Evolutionary conservation across 495 filamentous ascomycete genomes (phyloP).

Genomic region (Talaromyces trachyspermus): DNA sequence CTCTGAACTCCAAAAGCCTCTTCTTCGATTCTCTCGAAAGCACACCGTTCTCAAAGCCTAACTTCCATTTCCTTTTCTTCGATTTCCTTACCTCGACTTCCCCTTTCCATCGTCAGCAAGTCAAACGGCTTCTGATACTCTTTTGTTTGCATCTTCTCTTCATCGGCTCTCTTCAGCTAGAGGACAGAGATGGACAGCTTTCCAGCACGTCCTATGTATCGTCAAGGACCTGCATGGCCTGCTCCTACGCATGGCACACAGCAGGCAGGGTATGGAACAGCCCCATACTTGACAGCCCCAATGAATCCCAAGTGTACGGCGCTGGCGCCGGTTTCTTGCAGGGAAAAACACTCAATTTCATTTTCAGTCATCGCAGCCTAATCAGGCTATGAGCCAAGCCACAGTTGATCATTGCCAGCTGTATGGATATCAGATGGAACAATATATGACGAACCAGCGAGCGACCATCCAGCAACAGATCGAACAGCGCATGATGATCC

Average conservation of each 20-base stretch:
- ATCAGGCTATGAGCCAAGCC: background rate
- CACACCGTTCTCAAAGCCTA: no score
- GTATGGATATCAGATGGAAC: constrained; percentile 1
- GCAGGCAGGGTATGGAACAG: background rate
- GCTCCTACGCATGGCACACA: background rate
- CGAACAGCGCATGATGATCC: background rate
- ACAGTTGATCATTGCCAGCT: background rate
- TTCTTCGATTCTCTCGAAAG: no score
- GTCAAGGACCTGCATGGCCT: background rate
- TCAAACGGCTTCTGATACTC: no score
- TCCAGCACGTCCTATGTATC: background rate
- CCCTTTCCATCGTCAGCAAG: no score
- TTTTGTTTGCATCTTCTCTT: no score
- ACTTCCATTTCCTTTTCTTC: no score
- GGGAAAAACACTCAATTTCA: background rate
- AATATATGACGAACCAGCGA: constrained; percentile 3
- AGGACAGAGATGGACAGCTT: no score
- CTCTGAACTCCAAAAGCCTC: no score
- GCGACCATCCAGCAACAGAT: background rate
- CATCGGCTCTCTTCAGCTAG: no score
- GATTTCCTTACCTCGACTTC: no score
- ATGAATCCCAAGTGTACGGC: background rate
- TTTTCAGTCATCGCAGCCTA: background rate
- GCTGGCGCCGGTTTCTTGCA: background rate
- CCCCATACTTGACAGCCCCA: background rate